Base-by-base conservation (phyloP, 352 stramenopile species). In the Phytophthora colocasiae region DNA sequence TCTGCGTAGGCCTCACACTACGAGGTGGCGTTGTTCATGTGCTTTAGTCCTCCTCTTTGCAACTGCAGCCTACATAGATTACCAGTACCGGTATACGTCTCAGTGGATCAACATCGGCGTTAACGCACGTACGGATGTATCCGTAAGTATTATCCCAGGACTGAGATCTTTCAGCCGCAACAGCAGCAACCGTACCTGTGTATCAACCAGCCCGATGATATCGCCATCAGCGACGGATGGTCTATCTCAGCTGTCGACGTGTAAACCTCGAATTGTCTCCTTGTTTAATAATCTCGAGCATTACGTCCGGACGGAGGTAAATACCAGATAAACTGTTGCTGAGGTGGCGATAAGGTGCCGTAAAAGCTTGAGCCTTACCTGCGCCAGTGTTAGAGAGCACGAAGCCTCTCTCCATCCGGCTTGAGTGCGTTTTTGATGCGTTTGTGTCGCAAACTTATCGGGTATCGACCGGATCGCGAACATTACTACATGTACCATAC, bases 1-100 rank as follows among this genome's bases (percentile, higher is more conserved):
- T 80, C 62, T n/a, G 63, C 57, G 44, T 75, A 62, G 2, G 62
- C 47, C 41, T 75, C 67, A 57, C 8, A 71, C 31, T 12, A 63
- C 15, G 57, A 52, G 7, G 58, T 36, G 31, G 8, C 9, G 40
- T 36, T 79, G 19, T 34, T 51, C 15, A 19, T 47, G 36, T 15
- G 48, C 50, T 10, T 45, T 31, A 43, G 12, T 19, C 22, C 22
- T 22, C 22, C 22, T 2, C 22, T 22, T 22, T 22, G 22, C 22
- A 22, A 22, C 22, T 22, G 22, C 22, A 22, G 22, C 22, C 22
- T 22, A 36, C 8, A 3, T 36, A 10, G 38, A 11, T 9, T n/a
- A 39, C 32, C 31, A 12, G 50, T 41, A 6, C 19, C 24, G 59
- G 19, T 36, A 43, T 6, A 51, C 17, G 3, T 27, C 9, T 52